Percentiles rank a stretch among this genome's conserved stretches.
Evolutionary conservation across 169 alveolate species (phyloP).

Genomic region (Cryptosporidium muris): DNA sequence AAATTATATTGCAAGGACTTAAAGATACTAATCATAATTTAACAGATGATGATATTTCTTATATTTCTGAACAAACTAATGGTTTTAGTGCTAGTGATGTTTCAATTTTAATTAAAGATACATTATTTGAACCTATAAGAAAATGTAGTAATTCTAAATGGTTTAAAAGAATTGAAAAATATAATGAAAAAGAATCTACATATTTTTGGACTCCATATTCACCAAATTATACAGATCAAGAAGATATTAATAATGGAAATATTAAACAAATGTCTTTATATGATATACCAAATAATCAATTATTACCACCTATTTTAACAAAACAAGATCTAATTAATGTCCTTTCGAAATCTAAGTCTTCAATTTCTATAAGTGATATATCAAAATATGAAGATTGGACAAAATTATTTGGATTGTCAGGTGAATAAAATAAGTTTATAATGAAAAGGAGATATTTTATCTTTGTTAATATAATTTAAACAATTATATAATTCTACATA

Average conservation of each 20-base stretch:
- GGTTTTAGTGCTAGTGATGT: slow-evolving; percentile 93
- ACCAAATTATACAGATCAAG: neutral
- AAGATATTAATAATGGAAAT: slow-evolving; percentile 2
- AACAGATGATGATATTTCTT: slow-evolving; percentile 81
- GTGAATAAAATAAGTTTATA: slow-evolving; percentile 13
- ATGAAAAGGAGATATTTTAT: neutral
- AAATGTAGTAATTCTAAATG: slow-evolving; percentile 86
- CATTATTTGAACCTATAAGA: slow-evolving; percentile 90
- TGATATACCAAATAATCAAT: slow-evolving; percentile 59
- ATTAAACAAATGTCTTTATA: slow-evolving; percentile 29
- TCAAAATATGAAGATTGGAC: slow-evolving; percentile 54
- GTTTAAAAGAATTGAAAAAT: slow-evolving; percentile 80
- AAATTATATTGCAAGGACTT: slow-evolving; percentile 81
- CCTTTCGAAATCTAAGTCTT: slow-evolving; percentile 26
- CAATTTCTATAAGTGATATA: slow-evolving; percentile 27
- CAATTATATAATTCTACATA: neutral
- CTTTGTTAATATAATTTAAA: neutral
- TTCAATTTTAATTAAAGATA: slow-evolving; percentile 87
- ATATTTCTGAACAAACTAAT: slow-evolving; percentile 81
- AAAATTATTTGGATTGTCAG: slow-evolving; percentile 45
- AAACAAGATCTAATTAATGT: slow-evolving; percentile 40
- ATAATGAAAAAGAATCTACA: slow-evolving; percentile 8
- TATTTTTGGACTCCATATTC: slow-evolving; percentile 65
- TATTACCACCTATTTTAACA: slow-evolving; percentile 47
- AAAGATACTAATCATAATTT: slow-evolving; percentile 78